Base-by-base conservation (phyloP, 2,329 filamentous ascomycete species). In the Plenodomus biglobosus region DNA sequence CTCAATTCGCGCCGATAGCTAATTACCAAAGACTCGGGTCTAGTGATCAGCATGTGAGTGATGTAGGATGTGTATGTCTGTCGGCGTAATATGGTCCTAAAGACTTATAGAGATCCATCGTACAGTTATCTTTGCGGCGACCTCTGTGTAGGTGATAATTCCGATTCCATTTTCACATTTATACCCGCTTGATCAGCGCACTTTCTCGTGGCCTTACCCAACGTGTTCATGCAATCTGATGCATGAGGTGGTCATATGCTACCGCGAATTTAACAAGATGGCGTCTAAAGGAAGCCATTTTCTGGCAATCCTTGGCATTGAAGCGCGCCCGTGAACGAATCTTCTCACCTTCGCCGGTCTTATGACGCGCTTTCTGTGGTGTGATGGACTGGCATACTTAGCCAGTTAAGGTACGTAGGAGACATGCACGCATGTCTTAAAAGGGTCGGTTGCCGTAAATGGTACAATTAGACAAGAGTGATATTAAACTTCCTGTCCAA, bases 351-450 rank as follows among this genome's bases (percentile, higher is more conserved):
- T 22, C 46, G 42, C 32, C 38, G 41, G 40, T 44, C 27, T 20
- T 30, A 27, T 43, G 24, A 22, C 16, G 32, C 30, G 38, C 36
- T 42, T 40, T 40, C 19, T 17, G 15, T 46, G 13, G 30, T 49
- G 39, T 30, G 35, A 44, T 18, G 49, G 39, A 24, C 40, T 42
- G 38, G 42, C 40, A 22, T 38, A 32, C 39, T 34, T 40, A 40
- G 42, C 42, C 37, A 41, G 24, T 43, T 36, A 41, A 30, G 42
- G 35, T 18, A 17, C 40, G 41, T 44, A 45, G 43, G 38, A 52
- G 19, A 44, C 45, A 53, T 41, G 50, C 46, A 52, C 21, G 22
- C 30, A 40, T 27, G 38, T 42, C 46, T 32, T 17, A 42, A 35
- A 47, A 30, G 22, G 24, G 35, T 22, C 22, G 30, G 34, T 35